phyloP scores from a whole-genome alignment of 2,329 filamentous ascomycete species.

The Fonsecaea erecta region DNA sequence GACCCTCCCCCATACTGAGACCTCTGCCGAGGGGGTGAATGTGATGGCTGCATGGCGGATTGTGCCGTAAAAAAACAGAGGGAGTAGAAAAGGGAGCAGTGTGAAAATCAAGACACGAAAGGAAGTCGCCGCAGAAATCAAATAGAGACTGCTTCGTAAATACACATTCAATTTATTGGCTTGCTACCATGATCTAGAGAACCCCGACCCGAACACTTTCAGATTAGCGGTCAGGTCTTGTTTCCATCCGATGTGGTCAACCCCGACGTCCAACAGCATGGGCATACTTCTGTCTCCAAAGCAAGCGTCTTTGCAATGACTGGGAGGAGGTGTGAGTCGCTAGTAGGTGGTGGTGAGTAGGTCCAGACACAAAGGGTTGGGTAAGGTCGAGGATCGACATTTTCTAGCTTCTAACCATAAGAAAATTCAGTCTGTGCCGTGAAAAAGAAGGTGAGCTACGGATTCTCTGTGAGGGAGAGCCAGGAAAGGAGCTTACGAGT shows the following conservation, averaged over 20 bases:
- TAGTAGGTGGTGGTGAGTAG: neutral
- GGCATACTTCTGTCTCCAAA: neutral
- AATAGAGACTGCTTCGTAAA: neutral
- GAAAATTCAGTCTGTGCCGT: neutral
- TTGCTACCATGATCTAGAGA: neutral
- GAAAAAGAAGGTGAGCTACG: neutral
- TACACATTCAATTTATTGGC: neutral
- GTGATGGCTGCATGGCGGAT: no score
- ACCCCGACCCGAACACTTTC: neutral
- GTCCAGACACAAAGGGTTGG: neutral
- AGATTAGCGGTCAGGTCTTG: neutral
- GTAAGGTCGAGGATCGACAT: neutral
- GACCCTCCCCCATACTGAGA: slow-evolving; percentile 13
- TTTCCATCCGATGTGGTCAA: neutral
- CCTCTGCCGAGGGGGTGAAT: no score
- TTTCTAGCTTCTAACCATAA: neutral
- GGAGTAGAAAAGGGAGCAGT: no score
- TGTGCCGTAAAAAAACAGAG: no score
- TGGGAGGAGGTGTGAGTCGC: neutral
- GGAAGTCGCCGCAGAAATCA: neutral
- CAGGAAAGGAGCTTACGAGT: no score
- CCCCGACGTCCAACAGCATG: neutral
- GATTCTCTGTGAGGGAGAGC: no score
- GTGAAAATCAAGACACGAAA: neutral
- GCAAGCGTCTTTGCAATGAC: neutral